A percentile compares a stretch with the other conserved stretches of the same genome.
These are phyloP conservation scores for Graphilbum sp. DNA, from an alignment of 2,329 filamentous ascomycete species.

Conservation along the genomic window DNA sequence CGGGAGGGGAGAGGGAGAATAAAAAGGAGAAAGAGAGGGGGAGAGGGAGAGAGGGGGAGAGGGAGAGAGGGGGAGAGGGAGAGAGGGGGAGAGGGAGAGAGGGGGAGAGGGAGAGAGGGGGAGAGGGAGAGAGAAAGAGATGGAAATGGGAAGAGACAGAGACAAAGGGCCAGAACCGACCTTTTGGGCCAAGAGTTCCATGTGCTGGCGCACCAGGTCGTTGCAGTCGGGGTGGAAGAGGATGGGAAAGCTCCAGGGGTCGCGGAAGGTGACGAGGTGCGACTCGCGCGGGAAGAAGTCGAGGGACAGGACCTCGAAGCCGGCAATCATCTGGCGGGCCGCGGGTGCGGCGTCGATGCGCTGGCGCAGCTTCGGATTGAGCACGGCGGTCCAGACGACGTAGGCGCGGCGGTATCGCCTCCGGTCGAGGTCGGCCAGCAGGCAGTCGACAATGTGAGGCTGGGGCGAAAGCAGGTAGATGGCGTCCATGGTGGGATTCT, in stretches of 20 bases:
- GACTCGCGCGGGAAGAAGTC: constrained; percentile 87
- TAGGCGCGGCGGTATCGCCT: constrained; percentile 64
- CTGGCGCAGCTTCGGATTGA: constrained; percentile 53
- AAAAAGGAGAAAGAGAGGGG: neutral
- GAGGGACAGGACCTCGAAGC: constrained; percentile 68
- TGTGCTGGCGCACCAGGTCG: constrained; percentile 61
- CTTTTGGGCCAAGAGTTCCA: constrained; percentile 78
- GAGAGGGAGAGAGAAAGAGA: no score
- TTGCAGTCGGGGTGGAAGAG: constrained; percentile 88
- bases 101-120: no score
- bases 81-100: no score
- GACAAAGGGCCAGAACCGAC: constrained; percentile 25
- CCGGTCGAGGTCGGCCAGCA: constrained; percentile 82
- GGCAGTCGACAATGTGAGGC: constrained; percentile 78
- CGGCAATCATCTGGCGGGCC: constrained; percentile 58
- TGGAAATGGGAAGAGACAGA: no score
- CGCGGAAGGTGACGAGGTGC: constrained; percentile 76
- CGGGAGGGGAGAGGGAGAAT: neutral
- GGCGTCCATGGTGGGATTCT: constrained; percentile 82
- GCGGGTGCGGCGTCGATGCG: constrained; percentile 57
- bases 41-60: constrained; percentile 7
- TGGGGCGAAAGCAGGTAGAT: constrained; percentile 82
- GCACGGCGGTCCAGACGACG: constrained; percentile 70
- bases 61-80: neutral
- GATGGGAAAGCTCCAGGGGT: constrained; percentile 90